These are phyloP conservation scores for Nitzschia putrida DNA, from an alignment of 108 stramenopile species.

Conservation along the genomic window DNA sequence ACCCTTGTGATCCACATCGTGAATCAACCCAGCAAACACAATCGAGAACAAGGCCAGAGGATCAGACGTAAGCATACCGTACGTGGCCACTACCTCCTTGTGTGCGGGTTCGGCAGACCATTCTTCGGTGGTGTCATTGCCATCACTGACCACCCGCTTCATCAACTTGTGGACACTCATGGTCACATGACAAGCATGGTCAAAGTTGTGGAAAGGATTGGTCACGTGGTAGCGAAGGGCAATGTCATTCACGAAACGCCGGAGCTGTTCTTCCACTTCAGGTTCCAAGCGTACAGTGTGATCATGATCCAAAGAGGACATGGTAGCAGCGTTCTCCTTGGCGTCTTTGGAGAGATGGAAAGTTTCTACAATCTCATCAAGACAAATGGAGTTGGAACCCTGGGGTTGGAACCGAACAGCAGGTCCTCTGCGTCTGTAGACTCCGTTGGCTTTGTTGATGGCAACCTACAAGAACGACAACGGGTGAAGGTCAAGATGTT, in stretches of 20 bases:
- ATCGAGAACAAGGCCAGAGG: conserved; percentile 40
- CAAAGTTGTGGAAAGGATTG: conserved; percentile 36
- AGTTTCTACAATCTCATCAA: conserved; percentile 18
- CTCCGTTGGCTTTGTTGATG: neutral
- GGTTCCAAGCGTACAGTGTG: conserved; percentile 2
- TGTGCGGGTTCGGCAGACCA: neutral
- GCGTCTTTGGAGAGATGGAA: conserved; percentile 1
- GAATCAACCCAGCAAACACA: conserved; percentile 42
- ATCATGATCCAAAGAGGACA: neutral
- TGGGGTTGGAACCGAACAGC: neutral
- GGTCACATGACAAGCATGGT: conserved; percentile 27
- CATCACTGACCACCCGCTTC: conserved; percentile 16
- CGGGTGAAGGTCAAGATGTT: neutral
- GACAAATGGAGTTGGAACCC: neutral
- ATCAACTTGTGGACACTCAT: conserved; percentile 29
- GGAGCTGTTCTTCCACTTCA: conserved; percentile 4
- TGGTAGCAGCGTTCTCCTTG: neutral
- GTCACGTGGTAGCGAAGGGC: conserved; percentile 2
- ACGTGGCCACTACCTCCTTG: neutral
- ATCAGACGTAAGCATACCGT: conserved; percentile 17
- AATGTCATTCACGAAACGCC: conserved; percentile 9
- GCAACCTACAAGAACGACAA: conserved; percentile 10
- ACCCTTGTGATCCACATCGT: conserved; percentile 47
- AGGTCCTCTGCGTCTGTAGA: neutral
- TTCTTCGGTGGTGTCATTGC: neutral